phyloP scores from a whole-genome alignment of 805 yeast species.

The Candida ponderosae region DNA sequence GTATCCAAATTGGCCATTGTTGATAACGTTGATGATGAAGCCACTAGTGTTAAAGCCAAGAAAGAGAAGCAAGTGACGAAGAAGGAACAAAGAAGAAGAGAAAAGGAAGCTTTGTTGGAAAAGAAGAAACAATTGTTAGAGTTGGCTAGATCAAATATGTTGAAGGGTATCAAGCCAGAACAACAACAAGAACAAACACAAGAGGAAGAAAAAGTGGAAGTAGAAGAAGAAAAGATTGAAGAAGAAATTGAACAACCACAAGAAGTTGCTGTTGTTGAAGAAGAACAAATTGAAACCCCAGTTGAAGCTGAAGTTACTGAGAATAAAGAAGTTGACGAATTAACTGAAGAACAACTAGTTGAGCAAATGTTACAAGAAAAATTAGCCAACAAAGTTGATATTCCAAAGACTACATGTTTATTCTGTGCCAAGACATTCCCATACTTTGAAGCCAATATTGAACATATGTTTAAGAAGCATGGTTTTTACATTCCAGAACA shows the following conservation, averaged over 20 bases:
- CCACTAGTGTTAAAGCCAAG: slow-evolving; percentile 6
- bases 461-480: slow-evolving; percentile 71
- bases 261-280: slow-evolving; percentile 3
- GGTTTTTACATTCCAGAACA: slow-evolving; percentile 89
- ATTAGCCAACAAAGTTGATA: slow-evolving; percentile 31
- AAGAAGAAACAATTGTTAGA: slow-evolving; percentile 33
- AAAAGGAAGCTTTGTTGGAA: slow-evolving; percentile 33
- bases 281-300: slow-evolving; percentile 2
- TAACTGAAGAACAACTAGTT: slow-evolving; percentile 29
- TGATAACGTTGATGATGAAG: slow-evolving; percentile 12
- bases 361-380: slow-evolving; percentile 31
- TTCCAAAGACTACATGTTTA: slow-evolving; percentile 44
- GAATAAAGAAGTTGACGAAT: slow-evolving; percentile 20
- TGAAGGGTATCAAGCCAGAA: slow-evolving; percentile 19
- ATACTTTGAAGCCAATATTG: slow-evolving; percentile 43
- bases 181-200: slow-evolving; percentile 4
- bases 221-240: slow-evolving; percentile 3
- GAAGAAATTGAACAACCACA: slow-evolving; percentile 1
- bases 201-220: slow-evolving; percentile 3
- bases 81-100: slow-evolving; percentile 33
- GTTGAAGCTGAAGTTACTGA: slow-evolving; percentile 1
- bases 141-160: slow-evolving; percentile 30
- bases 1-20: slow-evolving; percentile 29
- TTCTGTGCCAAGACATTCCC: slow-evolving; percentile 42
- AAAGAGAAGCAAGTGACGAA: slow-evolving; percentile 27